Evolutionary conservation across 1,284 basidiomycete genomes (phyloP), one percentile per base, ranked within the genome.

Genomic region (Sanghuangporus baumii): DNA sequence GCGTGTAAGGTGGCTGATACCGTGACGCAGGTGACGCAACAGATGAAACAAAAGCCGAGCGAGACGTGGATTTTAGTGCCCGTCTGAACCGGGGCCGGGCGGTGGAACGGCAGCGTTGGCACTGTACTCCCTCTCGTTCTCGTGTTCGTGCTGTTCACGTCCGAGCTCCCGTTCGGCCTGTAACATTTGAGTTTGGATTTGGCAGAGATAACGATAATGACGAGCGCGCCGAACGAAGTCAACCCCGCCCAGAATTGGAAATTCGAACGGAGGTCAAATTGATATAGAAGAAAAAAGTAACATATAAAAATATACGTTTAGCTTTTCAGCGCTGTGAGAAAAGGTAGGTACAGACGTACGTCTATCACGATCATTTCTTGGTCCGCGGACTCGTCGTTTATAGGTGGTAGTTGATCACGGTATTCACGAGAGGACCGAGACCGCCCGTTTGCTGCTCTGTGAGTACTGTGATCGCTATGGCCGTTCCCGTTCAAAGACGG

Each of bases 361-460:
- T 58, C 57, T 41, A 46, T 9, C 57, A 50, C 50, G 20, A 26
- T 14, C 57, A 47, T 43, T 31, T 61, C 51, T 16, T 61, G 51
- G 40, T 55, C 60, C 26, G 52, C 52, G 38, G 37, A 41, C n/a
- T 55, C 38, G 48, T 51, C 26, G 37, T 41, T n/a, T n/a, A 20
- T 46, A 18, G 43, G 38, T 34, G 5, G 5, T 3, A 3, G 26
- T 4, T 31, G 26, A 5, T 47, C 57, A 12, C 34, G 57, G 47
- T 48, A 47, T 14, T 58, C 57, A 18, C 57, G 57, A 41, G 55
- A 36, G 31, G 38, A 11, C 4, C 55, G 18, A 7, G 38, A 43
- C 2, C 50, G 50, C 6, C 50, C 50, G 16, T 51, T 51, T 26
- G 16, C 14, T 18, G 43, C 16, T 7, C 20, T 5, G 14, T 46